phyloP scores from a whole-genome alignment of 352 stramenopile species.

The Globisporangium cystogenes region DNA sequence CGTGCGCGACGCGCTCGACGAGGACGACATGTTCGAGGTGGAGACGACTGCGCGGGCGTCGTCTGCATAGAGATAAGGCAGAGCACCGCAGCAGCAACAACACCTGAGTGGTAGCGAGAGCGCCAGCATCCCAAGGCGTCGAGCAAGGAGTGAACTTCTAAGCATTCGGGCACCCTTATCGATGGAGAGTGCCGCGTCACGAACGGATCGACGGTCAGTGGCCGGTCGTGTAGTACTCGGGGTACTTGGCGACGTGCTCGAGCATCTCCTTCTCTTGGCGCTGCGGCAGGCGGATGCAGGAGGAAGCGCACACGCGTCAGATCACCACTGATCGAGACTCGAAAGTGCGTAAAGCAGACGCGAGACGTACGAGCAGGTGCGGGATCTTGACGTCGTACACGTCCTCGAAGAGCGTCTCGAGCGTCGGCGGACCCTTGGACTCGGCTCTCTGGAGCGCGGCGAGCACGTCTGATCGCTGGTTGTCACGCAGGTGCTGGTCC shows the following conservation, averaged over 20 bases:
- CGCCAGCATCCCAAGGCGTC: too few relatives aligned
- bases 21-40: slow-evolving; percentile 12
- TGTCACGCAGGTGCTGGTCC: slow-evolving; percentile 74
- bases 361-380: slow-evolving; percentile 80
- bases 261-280: slow-evolving; percentile 92
- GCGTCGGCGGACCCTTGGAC: slow-evolving; percentile 75
- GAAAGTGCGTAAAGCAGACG: too few relatives aligned
- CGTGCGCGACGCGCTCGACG: slow-evolving; percentile 8
- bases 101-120: too few relatives aligned
- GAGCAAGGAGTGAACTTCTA: not conserved
- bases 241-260: slow-evolving; percentile 92
- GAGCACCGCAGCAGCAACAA: too few relatives aligned
- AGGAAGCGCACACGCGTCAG: too few relatives aligned
- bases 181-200: not conserved
- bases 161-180: not conserved
- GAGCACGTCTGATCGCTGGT: slow-evolving; percentile 85
- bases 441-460: slow-evolving; percentile 88
- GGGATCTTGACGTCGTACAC: slow-evolving; percentile 95
- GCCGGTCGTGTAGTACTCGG: slow-evolving; percentile 77
- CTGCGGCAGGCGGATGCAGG: slow-evolving; percentile 14
- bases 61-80: not conserved
- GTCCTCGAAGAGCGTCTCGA: slow-evolving; percentile 96
- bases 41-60: slow-evolving; percentile 15
- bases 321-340: too few relatives aligned
- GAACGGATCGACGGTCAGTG: slow-evolving; percentile 19